phyloP scores from a whole-genome alignment of 1,284 basidiomycete species.

The Violaceomyces palustris region DNA sequence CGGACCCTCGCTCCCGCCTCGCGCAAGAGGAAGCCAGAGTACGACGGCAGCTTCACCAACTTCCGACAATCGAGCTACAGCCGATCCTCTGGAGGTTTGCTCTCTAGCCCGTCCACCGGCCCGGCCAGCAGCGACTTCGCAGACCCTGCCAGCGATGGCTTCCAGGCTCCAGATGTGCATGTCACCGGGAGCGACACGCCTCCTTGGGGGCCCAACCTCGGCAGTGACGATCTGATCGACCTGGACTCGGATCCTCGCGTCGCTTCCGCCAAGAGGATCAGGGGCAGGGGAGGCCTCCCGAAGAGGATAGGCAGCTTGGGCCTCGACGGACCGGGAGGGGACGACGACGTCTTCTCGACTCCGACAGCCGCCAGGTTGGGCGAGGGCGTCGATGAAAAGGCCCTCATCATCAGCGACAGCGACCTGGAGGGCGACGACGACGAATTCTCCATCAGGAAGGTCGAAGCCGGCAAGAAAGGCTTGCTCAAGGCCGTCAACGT shows the following conservation, averaged over 20 bases:
- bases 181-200: constrained; percentile 43
- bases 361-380: constrained; percentile 24
- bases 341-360: constrained; percentile 17
- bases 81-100: background rate
- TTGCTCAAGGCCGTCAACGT: constrained; percentile 14
- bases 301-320: constrained; percentile 28
- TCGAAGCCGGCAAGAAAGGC: constrained; percentile 15
- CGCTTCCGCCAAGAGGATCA: constrained; percentile 27
- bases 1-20: constrained; percentile 5
- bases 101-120: constrained; percentile 27
- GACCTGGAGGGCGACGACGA: constrained; percentile 28
- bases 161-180: constrained; percentile 21
- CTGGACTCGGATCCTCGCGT: constrained; percentile 19
- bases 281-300: constrained; percentile 13
- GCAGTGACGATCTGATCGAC: constrained; percentile 24
- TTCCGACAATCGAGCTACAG: constrained; percentile 11
- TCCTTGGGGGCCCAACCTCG: constrained; percentile 36
- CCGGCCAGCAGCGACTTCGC: constrained; percentile 24
- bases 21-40: constrained; percentile 24
- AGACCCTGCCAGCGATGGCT: constrained; percentile 23
- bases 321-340: constrained; percentile 14
- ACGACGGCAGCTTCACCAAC: constrained; percentile 18
- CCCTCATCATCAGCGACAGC: constrained; percentile 28
- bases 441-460: constrained; percentile 24
- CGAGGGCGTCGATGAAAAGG: constrained; percentile 29